A percentile compares a stretch with the other conserved stretches of the same genome.
phyloP scores from a whole-genome alignment of 2,329 filamentous ascomycete species.

The Calonectria hawksworthii region DNA sequence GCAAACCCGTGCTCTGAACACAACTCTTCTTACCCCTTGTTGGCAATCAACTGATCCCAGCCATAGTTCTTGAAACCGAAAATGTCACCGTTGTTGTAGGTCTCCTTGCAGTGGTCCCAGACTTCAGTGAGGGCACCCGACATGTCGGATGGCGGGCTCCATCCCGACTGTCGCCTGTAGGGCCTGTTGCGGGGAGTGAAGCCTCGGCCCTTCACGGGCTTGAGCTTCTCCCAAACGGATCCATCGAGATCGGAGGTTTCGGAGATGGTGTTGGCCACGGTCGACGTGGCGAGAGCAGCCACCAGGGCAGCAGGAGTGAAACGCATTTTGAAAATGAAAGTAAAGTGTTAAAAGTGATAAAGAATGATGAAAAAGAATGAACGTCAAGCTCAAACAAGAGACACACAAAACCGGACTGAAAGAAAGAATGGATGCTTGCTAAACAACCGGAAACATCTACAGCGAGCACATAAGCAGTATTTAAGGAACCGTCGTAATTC shows the following conservation, averaged over 20 bases:
- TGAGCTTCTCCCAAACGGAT: slow-evolving; percentile 33
- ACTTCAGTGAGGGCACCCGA: slow-evolving; percentile 33
- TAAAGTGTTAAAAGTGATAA: neutral
- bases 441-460: neutral
- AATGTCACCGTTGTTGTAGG: slow-evolving; percentile 30
- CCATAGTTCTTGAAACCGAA: slow-evolving; percentile 47
- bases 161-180: slow-evolving; percentile 34
- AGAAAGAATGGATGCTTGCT: slow-evolving; percentile 4
- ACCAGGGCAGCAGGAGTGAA: slow-evolving; percentile 4
- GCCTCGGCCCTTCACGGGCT: slow-evolving; percentile 11
- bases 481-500: neutral
- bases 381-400: slow-evolving; percentile 7
- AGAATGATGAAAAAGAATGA: slow-evolving; percentile 9
- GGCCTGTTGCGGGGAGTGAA: slow-evolving; percentile 31
- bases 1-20: neutral
- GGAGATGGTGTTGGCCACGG: neutral
- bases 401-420: neutral
- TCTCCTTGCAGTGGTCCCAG: slow-evolving; percentile 34
- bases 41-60: slow-evolving; percentile 50
- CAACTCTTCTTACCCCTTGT: slow-evolving; percentile 43
- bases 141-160: slow-evolving; percentile 33
- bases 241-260: slow-evolving; percentile 35
- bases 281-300: slow-evolving; percentile 7
- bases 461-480: neutral
- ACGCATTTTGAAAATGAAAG: neutral